These are phyloP conservation scores for Conoideocrella luteorostrata DNA, from an alignment of 2,329 filamentous ascomycete genomes.

Conservation along the genomic window DNA sequence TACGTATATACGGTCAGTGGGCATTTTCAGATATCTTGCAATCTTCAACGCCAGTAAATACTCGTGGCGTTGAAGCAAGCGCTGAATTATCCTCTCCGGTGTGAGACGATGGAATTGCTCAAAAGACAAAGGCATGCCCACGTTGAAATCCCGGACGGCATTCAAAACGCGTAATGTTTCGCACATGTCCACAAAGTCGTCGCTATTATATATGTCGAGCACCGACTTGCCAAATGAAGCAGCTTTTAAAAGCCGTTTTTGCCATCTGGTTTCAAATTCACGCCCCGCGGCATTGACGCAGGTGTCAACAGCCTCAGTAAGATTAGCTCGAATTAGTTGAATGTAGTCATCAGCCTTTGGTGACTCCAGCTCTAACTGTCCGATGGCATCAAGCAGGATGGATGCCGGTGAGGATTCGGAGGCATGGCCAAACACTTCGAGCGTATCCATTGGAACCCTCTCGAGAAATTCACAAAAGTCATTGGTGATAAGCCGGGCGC, in stretches of 20 bases:
- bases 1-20: conserved; percentile 85
- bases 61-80: conserved; percentile 82
- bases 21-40: conserved; percentile 77
- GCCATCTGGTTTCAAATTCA: conserved; percentile 85
- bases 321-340: conserved; percentile 78
- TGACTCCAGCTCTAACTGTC: conserved; percentile 85
- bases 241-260: conserved; percentile 91
- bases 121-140: conserved; percentile 85
- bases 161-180: conserved; percentile 90
- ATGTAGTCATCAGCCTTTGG: conserved; percentile 98
- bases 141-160: conserved; percentile 82
- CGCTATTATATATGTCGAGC: conserved; percentile 92
- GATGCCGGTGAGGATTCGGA: conserved; percentile 86
- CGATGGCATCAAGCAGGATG: conserved; percentile 87
- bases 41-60: conserved; percentile 86
- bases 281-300: conserved; percentile 91
- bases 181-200: conserved; percentile 98
- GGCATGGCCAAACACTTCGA: conserved; percentile 83
- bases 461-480: conserved; percentile 98
- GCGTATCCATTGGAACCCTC: conserved; percentile 77
- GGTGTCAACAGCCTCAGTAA: conserved; percentile 88
- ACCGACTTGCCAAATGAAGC: conserved; percentile 98
- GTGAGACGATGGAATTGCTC: conserved; percentile 91
- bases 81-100: conserved; percentile 77
- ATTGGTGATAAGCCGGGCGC: conserved; percentile 84